These are phyloP conservation scores for Cladosporium oxysporum DNA, from an alignment of 2,329 filamentous ascomycete genomes.

Conservation along the genomic window DNA sequence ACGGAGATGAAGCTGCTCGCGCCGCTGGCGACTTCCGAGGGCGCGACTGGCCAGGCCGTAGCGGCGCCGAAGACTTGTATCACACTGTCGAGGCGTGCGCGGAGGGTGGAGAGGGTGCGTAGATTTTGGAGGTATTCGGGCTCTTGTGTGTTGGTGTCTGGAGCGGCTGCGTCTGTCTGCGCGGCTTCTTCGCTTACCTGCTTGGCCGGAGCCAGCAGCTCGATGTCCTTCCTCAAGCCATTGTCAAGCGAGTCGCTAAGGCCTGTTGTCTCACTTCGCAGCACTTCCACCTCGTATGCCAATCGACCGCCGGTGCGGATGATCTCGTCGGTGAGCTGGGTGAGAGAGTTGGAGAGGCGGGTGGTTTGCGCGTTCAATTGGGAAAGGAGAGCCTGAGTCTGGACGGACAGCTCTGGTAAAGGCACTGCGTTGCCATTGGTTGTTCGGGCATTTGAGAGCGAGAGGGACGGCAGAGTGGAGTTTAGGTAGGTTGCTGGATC, in stretches of 20 bases:
- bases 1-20: slow-evolving; percentile 79
- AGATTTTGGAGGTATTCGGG: slow-evolving; percentile 70
- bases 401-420: slow-evolving; percentile 74
- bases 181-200: slow-evolving; percentile 5
- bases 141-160: slow-evolving; percentile 46
- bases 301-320: slow-evolving; percentile 82
- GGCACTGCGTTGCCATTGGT: slow-evolving; percentile 50
- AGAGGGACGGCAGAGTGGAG: slow-evolving; percentile 69
- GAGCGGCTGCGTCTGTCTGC: slow-evolving; percentile 8
- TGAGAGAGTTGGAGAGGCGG: slow-evolving; percentile 76
- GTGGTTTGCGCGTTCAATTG: slow-evolving; percentile 88
- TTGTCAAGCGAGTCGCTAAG: slow-evolving; percentile 77
- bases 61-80: slow-evolving; percentile 91
- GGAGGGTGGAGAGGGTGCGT: slow-evolving; percentile 78
- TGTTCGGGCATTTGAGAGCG: slow-evolving; percentile 42
- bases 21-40: slow-evolving; percentile 81
- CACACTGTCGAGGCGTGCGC: slow-evolving; percentile 80
- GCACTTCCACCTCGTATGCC: slow-evolving; percentile 90
- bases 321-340: slow-evolving; percentile 92
- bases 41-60: slow-evolving; percentile 92
- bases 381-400: slow-evolving; percentile 81
- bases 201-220: slow-evolving; percentile 60
- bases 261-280: slow-evolving; percentile 84
- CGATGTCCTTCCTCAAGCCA: slow-evolving; percentile 69
- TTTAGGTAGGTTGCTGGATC: slow-evolving; percentile 87